Conservation (phyloP, 441 rosid genomes). For the Aleurites moluccanus region DNA sequence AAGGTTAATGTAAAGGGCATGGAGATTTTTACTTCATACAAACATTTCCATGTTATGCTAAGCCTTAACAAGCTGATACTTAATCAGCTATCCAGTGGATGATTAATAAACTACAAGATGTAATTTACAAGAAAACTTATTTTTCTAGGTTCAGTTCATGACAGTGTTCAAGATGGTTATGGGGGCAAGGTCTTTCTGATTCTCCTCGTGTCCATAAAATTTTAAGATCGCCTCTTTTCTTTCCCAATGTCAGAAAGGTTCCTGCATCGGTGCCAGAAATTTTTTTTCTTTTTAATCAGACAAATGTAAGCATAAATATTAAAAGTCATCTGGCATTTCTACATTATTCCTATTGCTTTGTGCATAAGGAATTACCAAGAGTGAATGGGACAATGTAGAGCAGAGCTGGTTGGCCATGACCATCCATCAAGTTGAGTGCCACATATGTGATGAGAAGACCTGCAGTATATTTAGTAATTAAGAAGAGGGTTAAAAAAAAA, state of each 20-base stretch:
- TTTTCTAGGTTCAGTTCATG: constrained; percentile 25
- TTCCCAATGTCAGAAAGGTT: constrained; percentile 70
- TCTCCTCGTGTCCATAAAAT: constrained; percentile 80
- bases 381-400: constrained; percentile 83
- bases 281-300: neutral
- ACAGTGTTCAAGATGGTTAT: constrained; percentile 46
- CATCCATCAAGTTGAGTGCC: constrained; percentile 81
- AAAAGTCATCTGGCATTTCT: neutral
- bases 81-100: constrained; percentile 10
- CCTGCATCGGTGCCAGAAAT: constrained; percentile 41
- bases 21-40: neutral
- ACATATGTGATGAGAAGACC: constrained; percentile 77
- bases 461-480: constrained; percentile 24
- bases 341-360: neutral
- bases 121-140: constrained; percentile 19
- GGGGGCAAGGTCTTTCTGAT: constrained; percentile 77
- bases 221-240: constrained; percentile 82
- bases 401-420: constrained; percentile 82
- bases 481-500: neutral
- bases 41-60: constrained; percentile 2
- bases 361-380: constrained; percentile 45
- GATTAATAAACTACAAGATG: neutral
- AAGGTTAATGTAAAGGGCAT: no score
- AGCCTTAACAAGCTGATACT: neutral
- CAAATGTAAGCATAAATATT: neutral